Base-by-base conservation (phyloP, 176 grass and related monocot species). In the Zizania latifolia region DNA sequence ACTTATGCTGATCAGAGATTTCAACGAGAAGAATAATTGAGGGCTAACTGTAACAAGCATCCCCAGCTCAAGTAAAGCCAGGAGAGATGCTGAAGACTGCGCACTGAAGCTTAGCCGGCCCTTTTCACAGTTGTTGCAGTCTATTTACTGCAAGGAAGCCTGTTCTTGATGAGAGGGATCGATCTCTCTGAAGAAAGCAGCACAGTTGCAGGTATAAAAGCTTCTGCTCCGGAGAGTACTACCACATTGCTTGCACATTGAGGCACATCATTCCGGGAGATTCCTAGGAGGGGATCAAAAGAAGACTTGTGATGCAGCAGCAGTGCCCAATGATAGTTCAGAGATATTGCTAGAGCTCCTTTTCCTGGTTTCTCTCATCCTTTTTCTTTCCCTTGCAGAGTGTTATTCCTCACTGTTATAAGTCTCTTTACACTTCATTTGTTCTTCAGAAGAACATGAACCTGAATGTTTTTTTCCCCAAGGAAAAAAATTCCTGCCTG, bases 231-330 rank as follows among this genome's bases (percentile, higher is more conserved):
- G 36, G 48, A 53, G 48, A 21, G 22, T n/a, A 53, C 37, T 12
- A 1, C 63, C 41, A 45, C 75, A 65, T 65, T 79, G 68, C 78
- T 82, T 48, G 68, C 34, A 63, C 48, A 53, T 53, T 53, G 48
- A 53, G 48, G 48, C 48, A 22, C 80, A 88, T 83, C 86, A 83
- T 88, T 79, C 63, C 62, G 24, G 69, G 81, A 79, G 86, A 88
- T 88, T 88, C 86, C 86, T 88, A 83, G 80, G 81, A 88, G 28
- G 81, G 28, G 81, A 79, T 79, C 86, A 88, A 79, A 88, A 78
- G 31, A 8, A 26, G 28, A 17, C 44, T 27, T 60, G 53, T 78
- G 79, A 71, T 27, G 60, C 74, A 36, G 74, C 72, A 58, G 68
- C 85, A 62, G 74, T 78, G 60, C 9, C 61, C 68, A 87, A 83